Conservation (phyloP, 2,329 filamentous ascomycete species). For the Nothopassalora personata region DNA sequence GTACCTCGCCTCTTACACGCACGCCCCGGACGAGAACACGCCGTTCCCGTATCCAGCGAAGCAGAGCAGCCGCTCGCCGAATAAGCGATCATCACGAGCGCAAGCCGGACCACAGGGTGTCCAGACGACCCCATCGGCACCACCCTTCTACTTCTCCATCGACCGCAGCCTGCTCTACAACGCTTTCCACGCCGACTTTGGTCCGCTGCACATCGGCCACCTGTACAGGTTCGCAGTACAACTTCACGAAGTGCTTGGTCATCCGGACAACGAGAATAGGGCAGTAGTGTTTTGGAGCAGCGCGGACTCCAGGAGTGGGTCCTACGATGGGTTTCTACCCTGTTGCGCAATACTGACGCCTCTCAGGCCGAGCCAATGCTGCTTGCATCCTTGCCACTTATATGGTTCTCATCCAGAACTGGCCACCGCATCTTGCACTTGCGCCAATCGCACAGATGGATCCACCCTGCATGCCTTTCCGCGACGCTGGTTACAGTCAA, state of each 20-base stretch:
- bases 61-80: constrained; percentile 57
- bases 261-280: constrained; percentile 81
- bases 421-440: constrained; percentile 91
- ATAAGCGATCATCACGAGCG: constrained; percentile 66
- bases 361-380: constrained; percentile 76
- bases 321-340: not conserved
- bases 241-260: constrained; percentile 90
- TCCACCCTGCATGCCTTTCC: constrained; percentile 96
- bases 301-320: constrained; percentile 81
- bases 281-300: constrained; percentile 95
- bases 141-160: constrained; percentile 88
- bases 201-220: constrained; percentile 93
- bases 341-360: constrained; percentile 21
- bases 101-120: constrained; percentile 53
- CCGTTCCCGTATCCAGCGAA: constrained; percentile 73
- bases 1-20: constrained; percentile 87
- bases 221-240: constrained; percentile 93
- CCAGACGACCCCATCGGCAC: constrained; percentile 32
- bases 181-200: constrained; percentile 97
- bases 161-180: constrained; percentile 85
- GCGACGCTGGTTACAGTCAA: constrained; percentile 96
- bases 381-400: constrained; percentile 94
- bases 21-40: constrained; percentile 73
- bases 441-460: constrained; percentile 95
- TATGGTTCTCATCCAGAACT: constrained; percentile 97